These are phyloP conservation scores for Phytophthora crassamura DNA, from an alignment of 352 stramenopile genomes.

Conservation along the genomic window DNA sequence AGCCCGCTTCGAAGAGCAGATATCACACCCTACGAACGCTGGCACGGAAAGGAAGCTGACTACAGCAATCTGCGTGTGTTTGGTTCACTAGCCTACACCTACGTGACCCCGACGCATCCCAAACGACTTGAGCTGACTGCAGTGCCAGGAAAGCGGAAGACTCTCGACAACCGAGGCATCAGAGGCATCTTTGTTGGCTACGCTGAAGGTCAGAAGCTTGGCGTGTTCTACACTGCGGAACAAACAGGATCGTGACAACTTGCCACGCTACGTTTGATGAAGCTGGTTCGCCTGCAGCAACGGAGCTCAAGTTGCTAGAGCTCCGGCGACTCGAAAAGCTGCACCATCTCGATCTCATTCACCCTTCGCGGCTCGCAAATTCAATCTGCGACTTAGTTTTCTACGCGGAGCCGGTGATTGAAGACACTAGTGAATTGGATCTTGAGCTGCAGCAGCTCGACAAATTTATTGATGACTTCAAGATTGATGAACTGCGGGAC, in stretches of 20 bases:
- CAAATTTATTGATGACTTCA: constrained; percentile 15
- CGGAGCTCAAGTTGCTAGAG: too few species aligned
- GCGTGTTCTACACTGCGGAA: constrained; percentile 15
- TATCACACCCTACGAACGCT: constrained; percentile 10
- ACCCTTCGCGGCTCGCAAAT: background rate
- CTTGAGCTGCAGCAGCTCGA: constrained; percentile 5
- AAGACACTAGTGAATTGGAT: background rate
- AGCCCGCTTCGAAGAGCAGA: constrained; percentile 2
- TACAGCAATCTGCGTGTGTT: constrained; percentile 16
- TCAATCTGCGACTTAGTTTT: constrained; percentile 10
- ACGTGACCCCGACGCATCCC: background rate
- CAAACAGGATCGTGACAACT: background rate
- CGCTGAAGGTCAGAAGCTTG: constrained; percentile 11
- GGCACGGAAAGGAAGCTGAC: constrained; percentile 11
- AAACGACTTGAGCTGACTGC: too few species aligned
- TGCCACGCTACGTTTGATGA: constrained; percentile 23
- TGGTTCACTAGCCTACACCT: constrained; percentile 21
- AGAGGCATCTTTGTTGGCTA: constrained; percentile 15
- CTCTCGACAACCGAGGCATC: constrained; percentile 12
- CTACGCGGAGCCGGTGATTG: background rate
- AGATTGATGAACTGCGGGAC: constrained; percentile 9
- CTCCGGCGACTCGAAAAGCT: background rate
- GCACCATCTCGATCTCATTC: constrained; percentile 1
- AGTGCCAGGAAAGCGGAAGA: constrained; percentile 2
- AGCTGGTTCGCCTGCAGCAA: background rate